Percentiles rank a stretch among this genome's conserved stretches.
These are phyloP conservation scores for Geotrichum candidum DNA, from an alignment of 1,139 yeast genomes.

Conservation along the genomic window DNA sequence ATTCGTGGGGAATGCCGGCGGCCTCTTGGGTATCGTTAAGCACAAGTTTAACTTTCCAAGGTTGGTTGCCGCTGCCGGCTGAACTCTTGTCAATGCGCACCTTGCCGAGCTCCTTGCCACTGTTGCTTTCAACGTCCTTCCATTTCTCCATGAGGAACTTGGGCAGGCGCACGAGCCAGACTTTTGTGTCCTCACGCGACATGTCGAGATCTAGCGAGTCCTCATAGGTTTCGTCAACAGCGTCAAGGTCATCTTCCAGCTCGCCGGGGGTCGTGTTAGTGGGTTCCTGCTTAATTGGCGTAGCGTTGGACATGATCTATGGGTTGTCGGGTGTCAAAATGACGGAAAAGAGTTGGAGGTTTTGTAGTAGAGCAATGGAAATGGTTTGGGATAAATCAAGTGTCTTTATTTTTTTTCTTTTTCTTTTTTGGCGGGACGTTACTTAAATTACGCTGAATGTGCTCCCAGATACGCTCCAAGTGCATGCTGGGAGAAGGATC, in stretches of 20 bases:
- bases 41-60: constrained; percentile 35
- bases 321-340: background rate
- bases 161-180: constrained; percentile 91
- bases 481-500: background rate
- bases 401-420: background rate
- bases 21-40: constrained; percentile 39
- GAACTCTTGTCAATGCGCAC: constrained; percentile 59
- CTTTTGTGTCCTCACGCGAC: constrained; percentile 42
- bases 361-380: background rate
- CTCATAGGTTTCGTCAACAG: constrained; percentile 36
- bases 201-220: constrained; percentile 41
- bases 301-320: background rate
- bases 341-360: background rate
- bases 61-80: constrained; percentile 20
- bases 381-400: background rate
- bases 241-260: constrained; percentile 16
- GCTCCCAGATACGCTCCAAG: background rate
- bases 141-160: constrained; percentile 78
- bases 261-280: background rate
- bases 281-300: background rate
- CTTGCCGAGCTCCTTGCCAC: constrained; percentile 71
- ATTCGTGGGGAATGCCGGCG: constrained; percentile 68
- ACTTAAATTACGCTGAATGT: background rate
- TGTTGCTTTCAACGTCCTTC: constrained; percentile 56
- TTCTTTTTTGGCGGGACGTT: background rate